Evolutionary conservation across 345 rosid species (phyloP), one percentile per base, ranked within the genome.

Genomic region (Erucastrum elatum): DNA sequence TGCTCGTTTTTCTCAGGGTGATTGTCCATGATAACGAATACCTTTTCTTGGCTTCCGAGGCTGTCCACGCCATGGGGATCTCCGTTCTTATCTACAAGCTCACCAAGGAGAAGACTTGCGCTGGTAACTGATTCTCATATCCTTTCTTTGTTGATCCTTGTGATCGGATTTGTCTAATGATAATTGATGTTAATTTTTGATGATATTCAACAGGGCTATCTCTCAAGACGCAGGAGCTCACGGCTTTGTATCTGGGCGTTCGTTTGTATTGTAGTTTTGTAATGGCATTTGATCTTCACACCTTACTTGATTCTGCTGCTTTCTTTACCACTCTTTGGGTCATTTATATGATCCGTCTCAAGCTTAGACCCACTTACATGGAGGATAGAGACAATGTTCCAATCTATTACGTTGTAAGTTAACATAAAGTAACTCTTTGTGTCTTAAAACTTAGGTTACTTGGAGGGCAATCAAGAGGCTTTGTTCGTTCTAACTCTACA

Each of bases 261-360:
- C 81, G 98, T 70, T 72, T 93, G 44, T 93, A 91, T 72, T 91
- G 98, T 77, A 91, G 98, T 77, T 84, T 91, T 80, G 98, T 93
- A 5, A 93, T 93, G 97, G 98, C 89, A 27, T 90, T 87, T 84
- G 97, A 90, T 85, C 86, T 94, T 69, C 96, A 91, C 80, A 94
- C 98, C 2, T 1, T 94, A 25, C 92, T 94, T 1, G 98, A 94
- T 84, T 81, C 92, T 12, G 89, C 96, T 71, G 89, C 97, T 16
- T 77, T 91, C 79, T 85, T 34, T 6, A 86, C 96, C 1, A 91
- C 98, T 64, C 85, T 94, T 72, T 94, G 98, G 98, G 95, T 94
- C 79, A 89, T 94, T 11, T 94, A 91, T 75, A 91, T 87, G 98
- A 94, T 94, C 58, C 96, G 91, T 67, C 87, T 88, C 76, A 88